These are phyloP conservation scores for Agrocybe chaxingu DNA, from an alignment of 768 basidiomycete species.

Conservation along the genomic window DNA sequence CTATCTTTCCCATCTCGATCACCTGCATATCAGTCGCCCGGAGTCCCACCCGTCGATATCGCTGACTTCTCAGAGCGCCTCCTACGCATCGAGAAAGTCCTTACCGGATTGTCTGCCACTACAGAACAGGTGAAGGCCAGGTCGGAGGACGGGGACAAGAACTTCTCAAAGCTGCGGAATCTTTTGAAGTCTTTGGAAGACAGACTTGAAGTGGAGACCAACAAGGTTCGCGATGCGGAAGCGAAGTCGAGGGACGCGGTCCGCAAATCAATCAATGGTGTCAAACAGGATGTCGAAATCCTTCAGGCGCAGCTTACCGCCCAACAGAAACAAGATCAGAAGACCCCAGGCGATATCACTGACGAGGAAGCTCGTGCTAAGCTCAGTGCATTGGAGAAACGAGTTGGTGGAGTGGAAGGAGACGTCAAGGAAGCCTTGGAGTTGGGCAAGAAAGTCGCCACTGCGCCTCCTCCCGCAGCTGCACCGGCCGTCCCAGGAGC, in stretches of 20 bases:
- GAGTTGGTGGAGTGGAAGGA: slow-evolving; percentile 57
- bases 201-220: slow-evolving; percentile 34
- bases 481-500: slow-evolving; percentile 25
- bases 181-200: slow-evolving; percentile 57
- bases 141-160: slow-evolving; percentile 50
- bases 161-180: slow-evolving; percentile 48
- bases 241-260: slow-evolving; percentile 48
- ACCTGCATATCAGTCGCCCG: slow-evolving; percentile 49
- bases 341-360: slow-evolving; percentile 13
- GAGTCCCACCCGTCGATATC: slow-evolving; percentile 60
- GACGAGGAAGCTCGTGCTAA: slow-evolving; percentile 60
- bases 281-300: slow-evolving; percentile 55
- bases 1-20: slow-evolving; percentile 22
- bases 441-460: slow-evolving; percentile 43
- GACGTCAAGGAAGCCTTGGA: slow-evolving; percentile 74
- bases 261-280: slow-evolving; percentile 39
- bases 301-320: slow-evolving; percentile 33
- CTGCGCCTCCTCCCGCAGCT: slow-evolving; percentile 21
- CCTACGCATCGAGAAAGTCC: slow-evolving; percentile 56
- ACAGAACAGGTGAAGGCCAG: slow-evolving; percentile 46
- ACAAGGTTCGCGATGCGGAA: slow-evolving; percentile 44
- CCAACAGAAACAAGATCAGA: slow-evolving; percentile 22
- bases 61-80: slow-evolving; percentile 64
- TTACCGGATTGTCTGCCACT: slow-evolving; percentile 59
- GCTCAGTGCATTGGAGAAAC: slow-evolving; percentile 58